phyloP scores from a whole-genome alignment of 345 rosid genomes.

The Eucalyptus marginata region DNA sequence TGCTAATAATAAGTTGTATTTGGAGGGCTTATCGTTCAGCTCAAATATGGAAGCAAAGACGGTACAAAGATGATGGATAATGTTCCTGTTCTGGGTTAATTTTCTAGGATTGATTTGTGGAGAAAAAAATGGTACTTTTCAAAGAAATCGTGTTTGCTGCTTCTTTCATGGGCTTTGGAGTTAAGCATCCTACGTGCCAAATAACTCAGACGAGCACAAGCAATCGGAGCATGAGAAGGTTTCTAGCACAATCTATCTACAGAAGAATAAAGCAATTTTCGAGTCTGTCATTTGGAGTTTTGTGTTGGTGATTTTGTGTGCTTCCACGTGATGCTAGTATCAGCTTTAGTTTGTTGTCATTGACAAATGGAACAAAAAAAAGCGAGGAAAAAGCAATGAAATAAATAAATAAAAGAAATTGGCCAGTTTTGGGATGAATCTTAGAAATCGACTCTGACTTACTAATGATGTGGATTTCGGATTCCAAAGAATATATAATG shows the following conservation, averaged over 20 bases:
- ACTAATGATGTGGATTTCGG: accelerated
- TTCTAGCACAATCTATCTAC: not conserved
- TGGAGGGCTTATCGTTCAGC: not conserved
- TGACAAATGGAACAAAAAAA: not conserved
- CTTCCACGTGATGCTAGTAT: not conserved
- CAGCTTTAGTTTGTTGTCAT: not conserved
- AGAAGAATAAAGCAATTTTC: not conserved
- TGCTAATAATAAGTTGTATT: not conserved
- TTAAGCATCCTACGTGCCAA: not conserved
- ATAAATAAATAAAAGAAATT: no score
- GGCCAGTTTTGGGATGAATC: accelerated
- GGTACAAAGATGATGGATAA: not conserved
- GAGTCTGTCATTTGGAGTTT: not conserved
- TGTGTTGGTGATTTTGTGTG: not conserved
- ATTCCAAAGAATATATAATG: accelerated
- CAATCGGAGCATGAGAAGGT: not conserved
- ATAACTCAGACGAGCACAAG: not conserved
- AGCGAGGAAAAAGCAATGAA: not conserved
- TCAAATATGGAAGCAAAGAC: not conserved
- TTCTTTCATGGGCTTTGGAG: not conserved
- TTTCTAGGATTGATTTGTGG: not conserved
- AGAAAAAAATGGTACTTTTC: not conserved
- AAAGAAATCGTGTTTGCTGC: not conserved
- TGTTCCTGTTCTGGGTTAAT: not conserved
- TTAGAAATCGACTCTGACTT: not conserved